A percentile compares a stretch with the other conserved stretches of the same genome.
Evolutionary conservation across 208 protist species (phyloP).

Genomic region (Strigomonas galati): DNA sequence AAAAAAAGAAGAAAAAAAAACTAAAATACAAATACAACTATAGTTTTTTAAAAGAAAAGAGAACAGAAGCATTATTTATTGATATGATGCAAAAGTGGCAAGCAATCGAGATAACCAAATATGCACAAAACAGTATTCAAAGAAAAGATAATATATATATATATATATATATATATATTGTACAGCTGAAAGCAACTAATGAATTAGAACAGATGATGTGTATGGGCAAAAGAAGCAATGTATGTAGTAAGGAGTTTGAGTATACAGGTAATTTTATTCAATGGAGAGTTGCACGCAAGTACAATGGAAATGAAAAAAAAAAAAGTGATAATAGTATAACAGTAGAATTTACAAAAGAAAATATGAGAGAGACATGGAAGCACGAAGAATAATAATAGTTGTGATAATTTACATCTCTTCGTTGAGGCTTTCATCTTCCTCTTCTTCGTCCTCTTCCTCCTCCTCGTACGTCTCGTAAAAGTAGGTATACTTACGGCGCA

Average conservation of each 20-base stretch:
- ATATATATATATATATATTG: background rate
- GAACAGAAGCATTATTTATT: background rate
- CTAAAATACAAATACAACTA: background rate
- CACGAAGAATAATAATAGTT: background rate
- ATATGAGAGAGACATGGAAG: slow-evolving; percentile 11
- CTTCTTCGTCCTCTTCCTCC: slow-evolving; percentile 17
- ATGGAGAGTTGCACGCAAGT: background rate
- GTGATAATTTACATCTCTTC: background rate
- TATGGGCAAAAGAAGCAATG: too few relatives aligned
- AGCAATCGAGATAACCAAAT: slow-evolving; percentile 1
- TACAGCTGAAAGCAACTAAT: background rate
- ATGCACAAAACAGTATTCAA: background rate
- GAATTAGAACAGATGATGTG: background rate
- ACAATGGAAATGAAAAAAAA: background rate
- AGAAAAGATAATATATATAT: slow-evolving; percentile 14
- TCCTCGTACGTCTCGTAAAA: slow-evolving; percentile 50
- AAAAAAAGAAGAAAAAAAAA: background rate
- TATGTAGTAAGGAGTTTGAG: too few relatives aligned
- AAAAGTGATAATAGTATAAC: too few relatives aligned
- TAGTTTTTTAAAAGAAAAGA: background rate
- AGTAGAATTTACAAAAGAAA: slow-evolving; percentile 17
- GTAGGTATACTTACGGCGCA: slow-evolving; percentile 39
- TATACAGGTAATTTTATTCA: too few relatives aligned
- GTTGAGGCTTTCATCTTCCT: background rate
- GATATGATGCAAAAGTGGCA: background rate